phyloP scores from a whole-genome alignment of 805 yeast genomes.

The Ascoidea rubescens region DNA sequence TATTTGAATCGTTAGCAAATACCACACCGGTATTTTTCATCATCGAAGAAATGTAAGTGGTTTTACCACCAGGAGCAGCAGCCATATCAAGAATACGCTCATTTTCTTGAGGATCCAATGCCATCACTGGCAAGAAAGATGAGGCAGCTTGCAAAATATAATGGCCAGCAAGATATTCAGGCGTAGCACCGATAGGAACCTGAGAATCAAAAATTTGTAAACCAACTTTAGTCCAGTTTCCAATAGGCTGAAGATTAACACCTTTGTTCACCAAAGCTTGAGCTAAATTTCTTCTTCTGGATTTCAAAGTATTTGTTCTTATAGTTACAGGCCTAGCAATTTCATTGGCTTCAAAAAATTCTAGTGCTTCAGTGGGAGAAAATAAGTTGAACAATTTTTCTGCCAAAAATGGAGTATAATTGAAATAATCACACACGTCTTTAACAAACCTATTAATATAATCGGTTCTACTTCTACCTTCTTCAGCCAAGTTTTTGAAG shows the following conservation, averaged over 20 bases:
- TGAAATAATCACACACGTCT: constrained; percentile 89
- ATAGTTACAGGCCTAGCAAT: constrained; percentile 92
- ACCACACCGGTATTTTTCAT: constrained; percentile 98
- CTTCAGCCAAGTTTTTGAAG: constrained; percentile 70
- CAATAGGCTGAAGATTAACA: constrained; percentile 93
- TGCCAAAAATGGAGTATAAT: constrained; percentile 83
- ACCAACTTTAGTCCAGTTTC: constrained; percentile 97
- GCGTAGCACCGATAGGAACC: constrained; percentile 99
- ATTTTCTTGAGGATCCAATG: constrained; percentile 91
- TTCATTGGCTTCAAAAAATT: constrained; percentile 97
- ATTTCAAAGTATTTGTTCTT: constrained; percentile 91
- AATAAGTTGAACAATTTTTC: constrained; percentile 86
- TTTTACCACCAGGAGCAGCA: constrained; percentile 61
- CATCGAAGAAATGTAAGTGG: constrained; percentile 48
- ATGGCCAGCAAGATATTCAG: constrained; percentile 96
- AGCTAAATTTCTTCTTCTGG: constrained; percentile 91
- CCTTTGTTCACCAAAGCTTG: constrained; percentile 93
- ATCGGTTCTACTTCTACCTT: constrained; percentile 75
- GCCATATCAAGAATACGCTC: constrained; percentile 96
- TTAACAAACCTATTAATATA: constrained; percentile 63
- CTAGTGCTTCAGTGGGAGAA: constrained; percentile 93
- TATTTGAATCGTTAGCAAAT: constrained; percentile 94
- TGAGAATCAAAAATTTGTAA: constrained; percentile 94
- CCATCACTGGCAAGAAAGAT: constrained; percentile 95
- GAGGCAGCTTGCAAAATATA: constrained; percentile 98